Evolutionary conservation across 2,329 filamentous ascomycete species (phyloP), one percentile per base, ranked within the genome.

Genomic region (Aureobasidium melanogenum): DNA sequence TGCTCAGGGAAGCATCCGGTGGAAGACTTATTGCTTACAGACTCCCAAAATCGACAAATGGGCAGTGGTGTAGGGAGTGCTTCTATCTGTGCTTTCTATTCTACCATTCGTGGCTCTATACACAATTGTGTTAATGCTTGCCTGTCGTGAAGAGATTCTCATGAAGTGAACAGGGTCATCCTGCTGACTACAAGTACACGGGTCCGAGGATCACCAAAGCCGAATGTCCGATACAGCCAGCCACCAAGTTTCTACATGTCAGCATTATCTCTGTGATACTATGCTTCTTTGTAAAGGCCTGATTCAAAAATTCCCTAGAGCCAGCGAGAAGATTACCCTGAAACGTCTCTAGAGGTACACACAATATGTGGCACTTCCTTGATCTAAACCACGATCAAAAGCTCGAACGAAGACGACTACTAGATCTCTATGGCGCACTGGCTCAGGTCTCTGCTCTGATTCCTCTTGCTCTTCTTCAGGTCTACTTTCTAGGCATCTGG

Each of bases 351-450:
- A 26, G 15, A 28, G 6, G 24, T 10, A 5, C 15, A 10, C 24
- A 9, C 24, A 5, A 30, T 3, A 68, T 68, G 67, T 85, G 82
- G 68, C 77, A 77, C 30, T 85, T 85, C 64, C 70, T 80, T 39
- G 74, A 74, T n/a, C 73, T 83, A 28, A 74, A 76, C 14, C 71
- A 78, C 15, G 73, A 76, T 28, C 78, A 84, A 65, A 77, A 79
- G 60, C 72, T 79, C 50, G 74, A 76, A 28, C 77, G 83, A 38
- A 76, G 82, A 36, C 72, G 77, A 26, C 68, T 80, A 26, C 77
- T 86, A n/a, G 79, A 84, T 66, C 72, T 73, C 54, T 82, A 84
- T 58, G 82, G 81, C 8, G 70, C 75, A n/a, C 71, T 81, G 39
- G 83, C 82, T 17, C 83, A 85, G 69, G 71, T 77, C 63, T 84